Conservation (phyloP, 345 rosid genomes). For the Citrus sp. region DNA sequence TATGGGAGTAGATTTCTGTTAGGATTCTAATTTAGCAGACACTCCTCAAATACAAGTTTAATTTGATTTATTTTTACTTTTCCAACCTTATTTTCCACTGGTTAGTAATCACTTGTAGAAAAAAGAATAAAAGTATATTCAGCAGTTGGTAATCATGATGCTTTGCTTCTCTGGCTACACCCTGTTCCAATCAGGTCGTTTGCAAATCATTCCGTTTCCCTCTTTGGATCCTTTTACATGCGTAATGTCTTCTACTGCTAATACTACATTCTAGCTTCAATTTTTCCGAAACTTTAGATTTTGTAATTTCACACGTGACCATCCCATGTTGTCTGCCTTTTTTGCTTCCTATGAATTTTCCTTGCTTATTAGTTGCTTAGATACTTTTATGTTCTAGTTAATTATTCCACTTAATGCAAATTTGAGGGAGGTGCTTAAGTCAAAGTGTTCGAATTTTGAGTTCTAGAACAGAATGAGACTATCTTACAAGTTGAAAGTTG, state of each 20-base stretch:
- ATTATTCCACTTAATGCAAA: background rate
- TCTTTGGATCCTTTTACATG: conserved; percentile 12
- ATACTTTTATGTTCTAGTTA: background rate
- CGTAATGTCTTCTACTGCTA: background rate
- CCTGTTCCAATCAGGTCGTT: background rate
- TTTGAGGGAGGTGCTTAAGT: background rate
- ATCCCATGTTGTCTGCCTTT: background rate
- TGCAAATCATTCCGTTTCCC: background rate
- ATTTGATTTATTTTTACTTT: background rate
- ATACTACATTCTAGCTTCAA: conserved; percentile 11
- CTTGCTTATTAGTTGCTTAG: background rate
- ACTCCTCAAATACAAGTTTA: background rate
- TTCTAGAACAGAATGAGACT: background rate
- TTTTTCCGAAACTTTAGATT: background rate
- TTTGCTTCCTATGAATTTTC: background rate
- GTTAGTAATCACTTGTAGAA: background rate
- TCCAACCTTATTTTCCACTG: background rate
- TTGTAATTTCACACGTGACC: conserved; percentile 2
- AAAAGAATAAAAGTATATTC: background rate
- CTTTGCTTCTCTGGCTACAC: background rate
- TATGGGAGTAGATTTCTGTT: conserved; percentile 18
- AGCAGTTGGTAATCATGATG: background rate
- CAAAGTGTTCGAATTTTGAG: background rate
- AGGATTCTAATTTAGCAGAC: conserved; percentile 8
- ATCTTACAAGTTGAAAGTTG: background rate